Evolutionary conservation across 768 basidiomycete species (phyloP).

Genomic region (Tulasnella sp.): DNA sequence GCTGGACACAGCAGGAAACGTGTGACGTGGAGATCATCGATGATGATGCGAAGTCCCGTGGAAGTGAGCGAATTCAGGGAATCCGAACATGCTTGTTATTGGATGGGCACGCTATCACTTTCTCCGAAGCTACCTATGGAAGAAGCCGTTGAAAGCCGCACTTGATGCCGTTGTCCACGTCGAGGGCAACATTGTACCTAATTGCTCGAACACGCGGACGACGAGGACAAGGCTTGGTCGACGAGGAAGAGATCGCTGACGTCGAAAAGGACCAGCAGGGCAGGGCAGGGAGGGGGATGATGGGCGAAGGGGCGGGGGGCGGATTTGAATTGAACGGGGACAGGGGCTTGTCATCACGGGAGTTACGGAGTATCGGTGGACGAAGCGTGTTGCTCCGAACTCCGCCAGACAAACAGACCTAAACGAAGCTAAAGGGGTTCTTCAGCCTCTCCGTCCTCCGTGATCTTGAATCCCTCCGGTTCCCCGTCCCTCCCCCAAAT

Average conservation of each 20-base stretch:
- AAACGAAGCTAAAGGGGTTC: neutral
- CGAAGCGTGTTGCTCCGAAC: neutral
- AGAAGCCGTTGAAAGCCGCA: neutral
- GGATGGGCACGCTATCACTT: neutral
- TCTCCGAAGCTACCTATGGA: neutral
- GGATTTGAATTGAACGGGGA: neutral
- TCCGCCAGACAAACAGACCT: neutral
- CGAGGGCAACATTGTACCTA: neutral
- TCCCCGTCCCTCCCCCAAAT: neutral
- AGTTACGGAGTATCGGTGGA: neutral
- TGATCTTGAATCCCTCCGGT: slow-evolving; percentile 1
- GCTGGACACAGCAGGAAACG: neutral
- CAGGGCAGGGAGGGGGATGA: neutral
- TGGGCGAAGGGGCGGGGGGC: neutral
- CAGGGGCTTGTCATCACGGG: neutral
- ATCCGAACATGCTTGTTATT: neutral
- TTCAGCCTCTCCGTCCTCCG: neutral
- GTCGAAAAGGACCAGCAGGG: neutral
- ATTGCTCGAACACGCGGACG: neutral
- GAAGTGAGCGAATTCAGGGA: neutral
- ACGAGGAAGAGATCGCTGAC: neutral
- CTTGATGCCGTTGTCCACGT: neutral
- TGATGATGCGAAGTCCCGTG: neutral
- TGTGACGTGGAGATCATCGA: neutral
- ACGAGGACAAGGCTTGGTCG: neutral